A percentile compares a stretch with the other conserved stretches of the same genome.
Conservation (phyloP, 805 yeast species). For the Starmera caribaea region DNA sequence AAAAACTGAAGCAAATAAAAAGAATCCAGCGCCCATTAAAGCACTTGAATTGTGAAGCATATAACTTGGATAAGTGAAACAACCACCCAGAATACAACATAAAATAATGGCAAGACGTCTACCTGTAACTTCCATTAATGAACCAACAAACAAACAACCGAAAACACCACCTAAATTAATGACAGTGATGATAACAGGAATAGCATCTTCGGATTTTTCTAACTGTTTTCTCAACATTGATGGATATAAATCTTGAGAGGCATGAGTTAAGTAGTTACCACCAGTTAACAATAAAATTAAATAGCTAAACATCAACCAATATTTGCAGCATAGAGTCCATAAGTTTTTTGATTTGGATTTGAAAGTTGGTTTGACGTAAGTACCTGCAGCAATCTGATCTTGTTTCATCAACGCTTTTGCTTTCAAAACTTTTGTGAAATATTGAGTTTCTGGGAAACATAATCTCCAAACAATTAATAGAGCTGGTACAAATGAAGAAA, state of each 20-base stretch:
- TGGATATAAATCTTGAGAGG: constrained; percentile 67
- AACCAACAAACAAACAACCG: constrained; percentile 55
- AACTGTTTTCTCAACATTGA: constrained; percentile 50
- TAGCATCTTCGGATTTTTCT: constrained; percentile 32
- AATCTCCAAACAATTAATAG: constrained; percentile 49
- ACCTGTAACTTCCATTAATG: constrained; percentile 48
- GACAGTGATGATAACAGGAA: constrained; percentile 52
- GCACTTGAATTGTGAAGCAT: constrained; percentile 26
- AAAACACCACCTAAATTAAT: constrained; percentile 58
- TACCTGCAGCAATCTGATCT: constrained; percentile 20
- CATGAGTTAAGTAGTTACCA: constrained; percentile 63
- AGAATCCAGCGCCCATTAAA: constrained; percentile 52
- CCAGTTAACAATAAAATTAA: constrained; percentile 56
- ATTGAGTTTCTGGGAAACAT: constrained; percentile 49
- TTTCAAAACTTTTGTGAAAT: constrained; percentile 28
- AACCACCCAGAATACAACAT: constrained; percentile 48
- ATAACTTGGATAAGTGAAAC: constrained; percentile 53
- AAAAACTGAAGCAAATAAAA: constrained; percentile 54
- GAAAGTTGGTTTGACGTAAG: constrained; percentile 18
- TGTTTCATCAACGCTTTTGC: constrained; percentile 17
- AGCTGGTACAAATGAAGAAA: constrained; percentile 55
- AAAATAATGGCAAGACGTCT: constrained; percentile 47
- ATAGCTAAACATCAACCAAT: constrained; percentile 57
- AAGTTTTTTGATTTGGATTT: constrained; percentile 18
- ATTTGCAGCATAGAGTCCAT: constrained; percentile 28